Percentiles rank a stretch among this genome's conserved stretches.
phyloP scores from a whole-genome alignment of 441 rosid species.

The Pelargonium fulgidum region DNA sequence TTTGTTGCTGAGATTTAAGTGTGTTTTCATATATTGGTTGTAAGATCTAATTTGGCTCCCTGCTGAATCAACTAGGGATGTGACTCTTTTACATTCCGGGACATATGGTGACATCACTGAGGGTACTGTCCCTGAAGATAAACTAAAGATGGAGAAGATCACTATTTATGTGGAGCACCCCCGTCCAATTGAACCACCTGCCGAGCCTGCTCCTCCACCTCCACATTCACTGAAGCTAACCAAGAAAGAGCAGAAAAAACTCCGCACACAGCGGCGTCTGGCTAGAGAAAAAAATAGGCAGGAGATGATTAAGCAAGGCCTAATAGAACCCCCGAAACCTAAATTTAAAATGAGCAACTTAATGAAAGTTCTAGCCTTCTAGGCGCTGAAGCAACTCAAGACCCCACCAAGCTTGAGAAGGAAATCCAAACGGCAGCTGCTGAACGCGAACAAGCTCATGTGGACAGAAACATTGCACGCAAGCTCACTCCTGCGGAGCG shows the following conservation, averaged over 20 bases:
- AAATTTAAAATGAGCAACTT: conserved; percentile 92
- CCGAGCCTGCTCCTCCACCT: conserved; percentile 86
- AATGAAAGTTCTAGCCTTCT: conserved; percentile 93
- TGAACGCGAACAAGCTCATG: conserved; percentile 95
- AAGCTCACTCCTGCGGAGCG: conserved; percentile 92
- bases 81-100: conserved; percentile 39
- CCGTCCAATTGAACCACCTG: conserved; percentile 84
- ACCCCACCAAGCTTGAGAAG: conserved; percentile 88
- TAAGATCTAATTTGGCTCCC: neutral
- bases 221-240: conserved; percentile 92
- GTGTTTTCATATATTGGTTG: too few relatives aligned
- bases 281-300: conserved; percentile 87
- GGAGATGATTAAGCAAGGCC: conserved; percentile 93
- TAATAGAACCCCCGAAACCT: conserved; percentile 82
- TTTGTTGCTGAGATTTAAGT: too few relatives aligned
- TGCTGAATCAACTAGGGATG: conserved; percentile 44
- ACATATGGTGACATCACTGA: conserved; percentile 41
- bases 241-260: conserved; percentile 89
- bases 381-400: conserved; percentile 92
- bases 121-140: conserved; percentile 27
- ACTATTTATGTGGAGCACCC: conserved; percentile 85
- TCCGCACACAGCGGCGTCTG: conserved; percentile 80
- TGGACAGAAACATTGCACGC: conserved; percentile 77
- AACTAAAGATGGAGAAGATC: conserved; percentile 64
- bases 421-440: conserved; percentile 90